Percentiles rank a stretch among this genome's conserved stretches.
Evolutionary conservation across 2,329 filamentous ascomycete genomes (phyloP).

Genomic region (Ceratocystis harringtonii): DNA sequence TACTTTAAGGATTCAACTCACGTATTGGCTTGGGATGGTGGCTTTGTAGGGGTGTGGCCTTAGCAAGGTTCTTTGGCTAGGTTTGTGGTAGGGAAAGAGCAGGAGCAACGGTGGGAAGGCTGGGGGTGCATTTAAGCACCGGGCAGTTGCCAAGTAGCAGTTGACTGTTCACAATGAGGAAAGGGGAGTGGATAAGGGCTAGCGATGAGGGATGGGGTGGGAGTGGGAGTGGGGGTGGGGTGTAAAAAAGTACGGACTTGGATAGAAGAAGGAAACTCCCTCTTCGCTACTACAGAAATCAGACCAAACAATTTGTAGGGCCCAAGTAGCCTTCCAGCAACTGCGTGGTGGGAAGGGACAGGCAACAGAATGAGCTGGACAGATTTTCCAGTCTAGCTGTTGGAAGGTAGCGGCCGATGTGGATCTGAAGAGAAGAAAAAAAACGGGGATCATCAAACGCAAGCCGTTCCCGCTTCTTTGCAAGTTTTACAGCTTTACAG

Average conservation of each 20-base stretch:
- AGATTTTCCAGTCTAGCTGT: not conserved
- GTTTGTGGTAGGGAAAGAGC: not conserved
- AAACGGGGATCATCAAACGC: not conserved
- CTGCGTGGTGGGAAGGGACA: not conserved
- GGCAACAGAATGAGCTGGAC: not conserved
- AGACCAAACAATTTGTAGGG: not conserved
- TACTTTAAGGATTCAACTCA: not conserved
- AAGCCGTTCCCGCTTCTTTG: not conserved
- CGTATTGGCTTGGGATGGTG: not conserved
- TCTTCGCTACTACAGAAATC: not conserved
- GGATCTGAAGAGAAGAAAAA: slow-evolving; percentile 6
- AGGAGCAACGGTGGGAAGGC: not conserved
- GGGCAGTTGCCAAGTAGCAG: not conserved
- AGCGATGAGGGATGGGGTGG: not conserved
- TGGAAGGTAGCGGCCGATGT: not conserved
- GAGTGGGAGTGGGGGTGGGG: not conserved
- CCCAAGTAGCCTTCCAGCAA: not conserved
- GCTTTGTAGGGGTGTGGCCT: not conserved
- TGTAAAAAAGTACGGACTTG: not conserved
- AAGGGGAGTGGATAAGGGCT: not conserved
- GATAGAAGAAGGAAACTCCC: not conserved
- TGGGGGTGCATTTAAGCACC: not conserved
- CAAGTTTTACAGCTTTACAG: not conserved
- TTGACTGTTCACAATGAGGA: not conserved
- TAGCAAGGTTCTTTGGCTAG: not conserved